phyloP scores from a whole-genome alignment of 2,329 filamentous ascomycete species.

The Geosmithia flava region DNA sequence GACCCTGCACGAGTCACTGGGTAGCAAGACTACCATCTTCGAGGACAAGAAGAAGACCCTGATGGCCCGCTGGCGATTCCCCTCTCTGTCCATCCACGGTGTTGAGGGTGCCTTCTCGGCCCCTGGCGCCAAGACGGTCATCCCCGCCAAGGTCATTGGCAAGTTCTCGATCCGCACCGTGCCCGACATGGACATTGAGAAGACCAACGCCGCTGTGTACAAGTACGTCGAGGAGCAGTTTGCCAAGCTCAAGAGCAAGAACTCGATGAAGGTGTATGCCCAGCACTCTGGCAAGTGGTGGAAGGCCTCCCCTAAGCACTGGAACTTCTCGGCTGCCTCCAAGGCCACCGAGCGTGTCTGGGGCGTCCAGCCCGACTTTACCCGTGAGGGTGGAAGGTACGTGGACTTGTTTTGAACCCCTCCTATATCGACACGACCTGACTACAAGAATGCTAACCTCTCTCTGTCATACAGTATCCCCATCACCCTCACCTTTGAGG shows the following conservation, averaged over 20 bases:
- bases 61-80: constrained; percentile 93
- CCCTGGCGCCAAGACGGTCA: constrained; percentile 94
- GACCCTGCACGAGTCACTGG: constrained; percentile 82
- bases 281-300: constrained; percentile 97
- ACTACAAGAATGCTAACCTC: not conserved
- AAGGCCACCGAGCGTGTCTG: constrained; percentile 97
- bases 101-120: constrained; percentile 90
- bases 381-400: constrained; percentile 83
- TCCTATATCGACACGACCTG: not conserved
- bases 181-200: constrained; percentile 88
- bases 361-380: constrained; percentile 87
- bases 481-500: constrained; percentile 92
- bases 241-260: constrained; percentile 82
- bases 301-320: constrained; percentile 95
- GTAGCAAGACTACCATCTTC: constrained; percentile 77
- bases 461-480: constrained; percentile 55
- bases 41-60: constrained; percentile 83
- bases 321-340: constrained; percentile 91
- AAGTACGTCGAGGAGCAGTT: constrained; percentile 77
- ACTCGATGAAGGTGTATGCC: constrained; percentile 68
- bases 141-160: constrained; percentile 92
- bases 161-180: constrained; percentile 99
- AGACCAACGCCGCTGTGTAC: constrained; percentile 76
- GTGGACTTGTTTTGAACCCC: constrained; percentile 10
- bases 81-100: constrained; percentile 87